Conservation (phyloP, 2,329 filamentous ascomycete species). For the Aspergillus clavatus region DNA sequence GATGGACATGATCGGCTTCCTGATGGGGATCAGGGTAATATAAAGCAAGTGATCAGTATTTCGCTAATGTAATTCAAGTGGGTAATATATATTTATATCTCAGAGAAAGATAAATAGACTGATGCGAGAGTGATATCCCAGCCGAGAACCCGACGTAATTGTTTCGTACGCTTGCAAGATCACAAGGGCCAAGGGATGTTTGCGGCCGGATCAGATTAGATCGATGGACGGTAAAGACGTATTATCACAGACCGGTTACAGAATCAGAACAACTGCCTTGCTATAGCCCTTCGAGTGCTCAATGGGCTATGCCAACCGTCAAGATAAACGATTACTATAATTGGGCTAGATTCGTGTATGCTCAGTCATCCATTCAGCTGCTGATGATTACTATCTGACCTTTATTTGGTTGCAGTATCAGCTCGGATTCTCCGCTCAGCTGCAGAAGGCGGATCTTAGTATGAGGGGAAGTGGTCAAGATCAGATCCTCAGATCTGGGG, state of each 20-base stretch:
- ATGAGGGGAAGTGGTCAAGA: neutral
- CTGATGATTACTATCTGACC: neutral
- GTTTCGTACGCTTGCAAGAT: neutral
- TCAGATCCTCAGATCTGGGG: too few species aligned
- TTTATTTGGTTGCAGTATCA: neutral
- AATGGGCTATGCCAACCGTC: too few species aligned
- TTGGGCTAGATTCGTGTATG: neutral
- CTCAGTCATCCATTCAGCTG: neutral
- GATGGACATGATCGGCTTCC: neutral
- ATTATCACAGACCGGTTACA: too few species aligned
- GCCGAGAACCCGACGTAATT: constrained; percentile 3
- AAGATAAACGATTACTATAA: too few species aligned
- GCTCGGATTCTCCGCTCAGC: constrained; percentile 13
- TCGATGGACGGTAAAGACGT: constrained; percentile 7
- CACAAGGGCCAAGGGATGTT: neutral
- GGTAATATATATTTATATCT: neutral
- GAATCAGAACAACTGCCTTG: too few species aligned
- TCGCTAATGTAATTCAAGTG: too few species aligned
- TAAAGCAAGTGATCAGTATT: too few species aligned
- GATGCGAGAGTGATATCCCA: neutral
- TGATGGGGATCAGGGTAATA: too few species aligned
- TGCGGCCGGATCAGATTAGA: constrained; percentile 24
- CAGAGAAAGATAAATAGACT: neutral
- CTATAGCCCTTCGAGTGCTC: too few species aligned
- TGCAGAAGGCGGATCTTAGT: constrained; percentile 10